A percentile compares a stretch with the other conserved stretches of the same genome.
Evolutionary conservation across 2,329 filamentous ascomycete species (phyloP).

Genomic region (Phaeosphaeriaceae sp.): DNA sequence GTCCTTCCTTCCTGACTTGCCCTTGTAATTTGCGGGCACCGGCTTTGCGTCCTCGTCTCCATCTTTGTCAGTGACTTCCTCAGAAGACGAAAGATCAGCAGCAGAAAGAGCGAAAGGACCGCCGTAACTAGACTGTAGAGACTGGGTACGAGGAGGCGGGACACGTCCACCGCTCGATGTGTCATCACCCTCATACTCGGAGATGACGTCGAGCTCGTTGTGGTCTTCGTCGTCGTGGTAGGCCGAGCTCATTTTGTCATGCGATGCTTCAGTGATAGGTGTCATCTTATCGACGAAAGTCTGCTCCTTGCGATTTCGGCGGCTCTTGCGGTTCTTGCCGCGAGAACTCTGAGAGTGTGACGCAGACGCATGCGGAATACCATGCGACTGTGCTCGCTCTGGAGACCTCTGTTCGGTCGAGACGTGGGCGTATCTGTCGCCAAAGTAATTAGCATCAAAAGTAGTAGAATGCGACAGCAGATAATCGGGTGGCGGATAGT

Average conservation of each 20-base stretch:
- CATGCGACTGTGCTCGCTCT: background rate
- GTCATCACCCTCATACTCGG: conserved; percentile 19
- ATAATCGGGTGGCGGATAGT: background rate
- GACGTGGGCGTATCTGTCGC: background rate
- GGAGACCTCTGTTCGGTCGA: background rate
- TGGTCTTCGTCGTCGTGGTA: conserved; percentile 18
- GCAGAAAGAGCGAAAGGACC: background rate
- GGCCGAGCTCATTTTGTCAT: conserved; percentile 17
- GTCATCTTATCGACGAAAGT: conserved; percentile 26
- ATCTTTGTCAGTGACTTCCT: background rate
- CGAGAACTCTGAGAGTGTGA: background rate
- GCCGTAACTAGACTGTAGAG: background rate
- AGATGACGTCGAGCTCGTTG: conserved; percentile 24
- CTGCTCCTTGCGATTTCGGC: conserved; percentile 15
- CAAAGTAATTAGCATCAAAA: background rate
- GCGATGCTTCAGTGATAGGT: conserved; percentile 32
- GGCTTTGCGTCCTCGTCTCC: background rate
- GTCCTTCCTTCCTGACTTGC: background rate
- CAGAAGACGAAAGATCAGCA: background rate
- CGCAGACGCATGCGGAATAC: background rate
- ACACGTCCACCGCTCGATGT: conserved; percentile 1
- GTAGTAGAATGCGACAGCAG: background rate
- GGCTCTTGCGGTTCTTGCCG: conserved; percentile 4
- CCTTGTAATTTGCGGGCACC: background rate
- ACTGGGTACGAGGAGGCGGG: conserved; percentile 7